Evolutionary conservation across 345 rosid genomes (phyloP), one percentile per base, ranked within the genome.

Genomic region (Aegle marmelos): DNA sequence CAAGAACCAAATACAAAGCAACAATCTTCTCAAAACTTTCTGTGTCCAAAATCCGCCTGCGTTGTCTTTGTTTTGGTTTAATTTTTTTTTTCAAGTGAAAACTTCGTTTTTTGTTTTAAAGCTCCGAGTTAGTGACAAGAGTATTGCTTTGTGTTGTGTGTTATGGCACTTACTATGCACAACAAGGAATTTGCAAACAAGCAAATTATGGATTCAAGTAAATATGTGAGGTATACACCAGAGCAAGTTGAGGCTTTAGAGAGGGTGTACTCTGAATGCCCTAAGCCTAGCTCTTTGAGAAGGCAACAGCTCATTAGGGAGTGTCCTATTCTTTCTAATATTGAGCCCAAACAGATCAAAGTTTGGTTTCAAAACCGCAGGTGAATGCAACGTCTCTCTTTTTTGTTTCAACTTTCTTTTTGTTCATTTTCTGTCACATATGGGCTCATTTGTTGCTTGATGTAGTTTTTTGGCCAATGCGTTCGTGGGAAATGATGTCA

Each of bases 201-300:
- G 73, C 84, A 53, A 85, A 80, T 45, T 45, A 87, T 90, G 95
- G 95, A 91, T 76, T 27, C 76, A 25, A 84, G 88, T 81, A 91
- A 91, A 84, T 91, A 91, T 65, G 93, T 91, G 78, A 82, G 93
- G 80, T 91, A 90, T 70, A 90, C 92, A 56, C 92, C 95, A 53
- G 93, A 90, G 85, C 95, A 91, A 76, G 95, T 90, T 30, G 95
- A 91, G 79, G 93, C 95, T 74, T 81, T 91, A 83, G 93, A 91
- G 87, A 88, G 95, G 78, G 90, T 91, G 7, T 91, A 91, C 83
- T 61, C 78, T 48, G 95, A 91, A 85, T 91, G 93, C 80, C 95
- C 95, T 45, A 91, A 91, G 89, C 95, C 95, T 73, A 89, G 90
- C 78, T 91, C 95, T 64, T 78, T 91, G 68, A 87, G 89, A 80